Percentiles rank a stretch among this genome's conserved stretches.
Evolutionary conservation across 208 protist genomes (phyloP).

Genomic region (Leishmania tropica): DNA sequence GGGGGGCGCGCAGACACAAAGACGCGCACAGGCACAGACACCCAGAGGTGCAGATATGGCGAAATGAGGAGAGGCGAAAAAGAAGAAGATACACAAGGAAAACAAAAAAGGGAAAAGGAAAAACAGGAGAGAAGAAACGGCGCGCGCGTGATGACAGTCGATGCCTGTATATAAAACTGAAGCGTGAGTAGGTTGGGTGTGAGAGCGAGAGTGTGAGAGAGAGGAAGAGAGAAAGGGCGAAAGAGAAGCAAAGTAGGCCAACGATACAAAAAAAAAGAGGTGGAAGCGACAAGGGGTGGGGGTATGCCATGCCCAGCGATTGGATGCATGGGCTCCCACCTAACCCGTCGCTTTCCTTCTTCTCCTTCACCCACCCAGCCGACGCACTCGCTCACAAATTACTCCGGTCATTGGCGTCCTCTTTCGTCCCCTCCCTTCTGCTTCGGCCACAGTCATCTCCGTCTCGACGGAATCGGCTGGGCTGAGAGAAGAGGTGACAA

Average conservation of each 20-base stretch:
- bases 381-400: background rate
- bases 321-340: background rate
- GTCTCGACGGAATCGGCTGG: background rate
- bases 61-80: background rate
- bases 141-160: background rate
- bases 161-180: background rate
- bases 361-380: background rate
- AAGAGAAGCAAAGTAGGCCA: constrained; percentile 4
- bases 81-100: background rate
- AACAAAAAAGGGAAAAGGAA: background rate
- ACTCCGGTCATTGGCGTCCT: background rate
- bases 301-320: background rate
- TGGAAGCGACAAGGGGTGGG: background rate
- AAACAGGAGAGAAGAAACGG: background rate
- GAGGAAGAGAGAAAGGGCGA: background rate
- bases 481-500: background rate
- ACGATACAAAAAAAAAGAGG: background rate
- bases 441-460: background rate
- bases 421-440: background rate
- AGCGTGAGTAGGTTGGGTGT: background rate
- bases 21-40: background rate
- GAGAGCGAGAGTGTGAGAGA: background rate
- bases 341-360: background rate
- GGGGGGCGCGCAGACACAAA: background rate
- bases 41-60: background rate